phyloP scores from a whole-genome alignment of 768 basidiomycete genomes.

The Dendrothele bispora region DNA sequence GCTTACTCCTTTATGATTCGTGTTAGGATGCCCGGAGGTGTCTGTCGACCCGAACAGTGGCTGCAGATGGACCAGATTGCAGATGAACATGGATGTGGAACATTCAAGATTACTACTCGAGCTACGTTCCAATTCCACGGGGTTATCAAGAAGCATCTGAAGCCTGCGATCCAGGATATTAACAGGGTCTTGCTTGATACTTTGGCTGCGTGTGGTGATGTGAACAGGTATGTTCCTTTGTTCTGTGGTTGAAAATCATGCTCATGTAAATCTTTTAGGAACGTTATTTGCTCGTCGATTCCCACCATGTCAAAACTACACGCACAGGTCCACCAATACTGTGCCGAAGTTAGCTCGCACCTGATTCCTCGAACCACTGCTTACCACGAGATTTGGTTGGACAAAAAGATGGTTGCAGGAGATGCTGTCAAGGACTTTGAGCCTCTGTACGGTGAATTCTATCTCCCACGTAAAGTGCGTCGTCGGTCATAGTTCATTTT shows the following conservation, averaged over 20 bases:
- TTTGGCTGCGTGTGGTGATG: conserved; percentile 97
- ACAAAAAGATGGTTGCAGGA: conserved; percentile 94
- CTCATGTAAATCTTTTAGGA: conserved; percentile 44
- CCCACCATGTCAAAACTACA: conserved; percentile 89
- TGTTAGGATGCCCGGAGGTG: conserved; percentile 93
- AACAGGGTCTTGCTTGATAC: conserved; percentile 91
- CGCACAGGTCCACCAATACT: conserved; percentile 77
- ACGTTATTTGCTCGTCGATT: conserved; percentile 89
- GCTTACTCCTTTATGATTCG: conserved; percentile 99
- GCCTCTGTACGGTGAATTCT: conserved; percentile 97
- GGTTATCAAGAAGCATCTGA: conserved; percentile 95
- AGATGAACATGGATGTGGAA: conserved; percentile 90
- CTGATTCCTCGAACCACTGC: conserved; percentile 89
- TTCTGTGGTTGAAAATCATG: conserved; percentile 9
- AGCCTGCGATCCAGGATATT: conserved; percentile 95
- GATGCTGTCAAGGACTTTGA: conserved; percentile 94
- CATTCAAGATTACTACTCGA: conserved; percentile 96
- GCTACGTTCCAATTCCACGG: conserved; percentile 99
- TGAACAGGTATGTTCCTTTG: conserved; percentile 67
- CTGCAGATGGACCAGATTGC: conserved; percentile 93
- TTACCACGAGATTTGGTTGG: conserved; percentile 99
- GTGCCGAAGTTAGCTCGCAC: conserved; percentile 80
- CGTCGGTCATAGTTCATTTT: too few relatives aligned
- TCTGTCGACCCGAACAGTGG: conserved; percentile 92
- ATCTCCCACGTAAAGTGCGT: conserved; percentile 90